These are phyloP conservation scores for Fusarium pseudocircinatum DNA, from an alignment of 2,329 filamentous ascomycete genomes.

Conservation along the genomic window DNA sequence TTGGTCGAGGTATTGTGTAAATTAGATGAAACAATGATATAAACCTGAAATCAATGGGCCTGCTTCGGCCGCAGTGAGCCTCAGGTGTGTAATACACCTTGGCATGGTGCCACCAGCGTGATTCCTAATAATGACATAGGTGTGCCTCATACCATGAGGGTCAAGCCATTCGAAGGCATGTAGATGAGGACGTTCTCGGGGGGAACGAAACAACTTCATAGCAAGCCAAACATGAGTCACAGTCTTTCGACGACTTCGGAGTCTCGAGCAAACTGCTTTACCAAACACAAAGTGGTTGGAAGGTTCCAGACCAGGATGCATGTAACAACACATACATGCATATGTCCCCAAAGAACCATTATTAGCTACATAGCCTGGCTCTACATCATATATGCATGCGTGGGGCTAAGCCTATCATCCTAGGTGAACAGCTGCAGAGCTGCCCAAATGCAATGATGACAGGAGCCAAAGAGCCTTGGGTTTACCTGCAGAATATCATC, in stretches of 20 bases:
- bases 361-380: neutral
- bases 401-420: neutral
- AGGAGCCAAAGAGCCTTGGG: slow-evolving; percentile 4
- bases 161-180: neutral
- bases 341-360: neutral
- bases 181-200: neutral
- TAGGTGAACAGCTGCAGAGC: slow-evolving; percentile 20
- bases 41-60: neutral
- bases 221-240: slow-evolving; percentile 4
- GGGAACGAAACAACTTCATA: neutral
- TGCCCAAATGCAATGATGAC: slow-evolving; percentile 9
- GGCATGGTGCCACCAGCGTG: neutral
- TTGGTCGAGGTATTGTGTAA: neutral
- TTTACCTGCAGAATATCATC: slow-evolving; percentile 4
- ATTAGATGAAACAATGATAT: neutral
- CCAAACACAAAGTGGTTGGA: neutral
- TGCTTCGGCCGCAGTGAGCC: neutral
- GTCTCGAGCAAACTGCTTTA: neutral
- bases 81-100: neutral
- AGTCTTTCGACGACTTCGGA: neutral
- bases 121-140: neutral
- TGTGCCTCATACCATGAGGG: neutral
- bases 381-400: slow-evolving; percentile 14
- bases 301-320: neutral
- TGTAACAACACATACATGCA: slow-evolving; percentile 20